Base-by-base conservation (phyloP, 176 grass and related monocot species). In the Eleusine coracana region DNA sequence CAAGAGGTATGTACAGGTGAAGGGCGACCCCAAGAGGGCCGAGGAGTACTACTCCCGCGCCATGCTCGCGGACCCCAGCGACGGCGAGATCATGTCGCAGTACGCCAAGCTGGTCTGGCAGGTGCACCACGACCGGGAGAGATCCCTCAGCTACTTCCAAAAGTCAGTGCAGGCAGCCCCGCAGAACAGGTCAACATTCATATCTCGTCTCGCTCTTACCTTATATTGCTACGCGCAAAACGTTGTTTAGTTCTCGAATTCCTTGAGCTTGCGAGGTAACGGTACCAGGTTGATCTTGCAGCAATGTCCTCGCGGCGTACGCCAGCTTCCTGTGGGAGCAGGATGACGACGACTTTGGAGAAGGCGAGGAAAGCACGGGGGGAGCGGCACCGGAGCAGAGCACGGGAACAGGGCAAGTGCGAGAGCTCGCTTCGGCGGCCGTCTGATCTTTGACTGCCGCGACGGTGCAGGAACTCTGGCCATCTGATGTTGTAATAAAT, bases 31-130 rank as follows among this genome's bases (percentile, higher is more conserved):
- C 0, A 90, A 79, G 27, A 90, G 93, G 77, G 96, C 92, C 0
- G 92, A 98, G 81, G 92, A 98, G 85, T 98, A 95, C 85, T 98
- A 92, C 82, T 98, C 96, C 25, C 92, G 96, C 59, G 96, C 96
- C 18, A 93, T 98, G 88, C 85, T 98, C 0, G 88, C 80, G 0
- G 96, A 95, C 59, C 96, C 96, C 13, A 74, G 63, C n/a, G 83
- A 98, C 48, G 96, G 92, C 40, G 96, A 98, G 82, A 93, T 92
- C 83, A 50, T 96, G 79, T 94, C 85, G 28, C 89, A 93, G 82
- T 98, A 98, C 80, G 96, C 93, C 23, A 95, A 89, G 84, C 68
- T 98, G 74, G 76, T 98, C 7, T 98, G 96, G 96, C 61, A 80
- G 80, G 86, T 70, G 79, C 87, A 98, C 71, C 84, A 52, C 60